Evolutionary conservation across 164 flowering plant species (phyloP), one percentile per base, ranked within the genome.

Genomic region (Aristolochia fimbriata): DNA sequence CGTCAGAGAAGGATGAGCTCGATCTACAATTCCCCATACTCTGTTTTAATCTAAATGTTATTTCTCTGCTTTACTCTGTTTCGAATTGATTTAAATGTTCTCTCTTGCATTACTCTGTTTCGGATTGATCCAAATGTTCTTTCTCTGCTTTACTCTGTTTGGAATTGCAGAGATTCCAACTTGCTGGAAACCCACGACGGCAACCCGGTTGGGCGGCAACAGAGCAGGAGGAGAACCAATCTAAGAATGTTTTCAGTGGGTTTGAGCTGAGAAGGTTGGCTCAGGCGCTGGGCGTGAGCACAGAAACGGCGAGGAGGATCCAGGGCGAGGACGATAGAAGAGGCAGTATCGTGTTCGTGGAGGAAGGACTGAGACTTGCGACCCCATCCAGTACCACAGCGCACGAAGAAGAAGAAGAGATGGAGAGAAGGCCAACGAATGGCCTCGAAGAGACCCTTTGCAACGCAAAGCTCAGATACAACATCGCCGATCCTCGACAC

Each of bases 371-470:
- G 21, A 55, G 59, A 6, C 56, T 80, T 48, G 55, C 69, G 16
- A 68, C 59, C 43, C 79, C 80, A 17, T 67, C 75, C n/a, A 27
- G 3, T 27, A 27, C 5, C n/a, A 22, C 45, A 48, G 37, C 16
- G 15, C 55, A 31, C 20, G 37, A 37, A 12, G 27, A 37, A 13
- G 66, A 66, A 33, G 64, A 66, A 45, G 62, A 47, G 65, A 66
- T 43, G n/a, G 57, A 21, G 30, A 47, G 41, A 55, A 25, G 23
- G 11, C 5, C n/a, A n/a, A n/a, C 43, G 20, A 87, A 83, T 59
- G 90, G 89, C n/a, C 9, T 82, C 0, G 96, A 86, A 55, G 86
- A 85, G 71, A 76, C 81, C 22, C 12, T 81, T 3, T 88, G 96
- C 86, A 64, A 56, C 20, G 45, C 68, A 43, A 76, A 78, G 65